Conservation (phyloP, 2,329 filamentous ascomycete species). For the Aphanocladium album region DNA sequence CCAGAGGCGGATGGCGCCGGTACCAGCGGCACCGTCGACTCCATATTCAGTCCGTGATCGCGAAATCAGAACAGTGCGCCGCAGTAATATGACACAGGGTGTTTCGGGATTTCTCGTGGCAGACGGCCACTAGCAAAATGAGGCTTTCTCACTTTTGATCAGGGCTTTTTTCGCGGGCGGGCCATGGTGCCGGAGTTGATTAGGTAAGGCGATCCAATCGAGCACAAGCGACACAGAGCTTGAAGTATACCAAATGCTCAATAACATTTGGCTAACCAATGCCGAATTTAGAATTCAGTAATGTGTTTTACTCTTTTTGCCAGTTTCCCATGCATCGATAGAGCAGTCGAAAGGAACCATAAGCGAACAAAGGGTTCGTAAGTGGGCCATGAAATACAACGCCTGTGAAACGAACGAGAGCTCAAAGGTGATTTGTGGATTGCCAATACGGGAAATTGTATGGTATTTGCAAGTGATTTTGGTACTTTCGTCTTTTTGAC, state of each 20-base stretch:
- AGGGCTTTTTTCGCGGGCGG: constrained; percentile 1
- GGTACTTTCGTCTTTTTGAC: no score
- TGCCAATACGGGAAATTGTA: no score
- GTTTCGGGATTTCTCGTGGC: background rate
- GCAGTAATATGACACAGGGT: background rate
- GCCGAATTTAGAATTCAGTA: background rate
- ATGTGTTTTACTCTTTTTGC: no score
- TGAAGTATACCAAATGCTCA: background rate
- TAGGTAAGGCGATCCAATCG: background rate
- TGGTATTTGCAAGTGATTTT: no score
- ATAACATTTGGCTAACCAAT: no score
- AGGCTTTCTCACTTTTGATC: background rate
- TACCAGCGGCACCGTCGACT: background rate
- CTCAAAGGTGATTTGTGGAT: no score
- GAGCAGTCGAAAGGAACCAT: no score
- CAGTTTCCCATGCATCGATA: no score
- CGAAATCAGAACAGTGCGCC: background rate
- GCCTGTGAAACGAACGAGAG: no score
- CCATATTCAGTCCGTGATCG: background rate
- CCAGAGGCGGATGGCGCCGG: constrained; percentile 8
- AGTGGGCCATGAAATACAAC: no score
- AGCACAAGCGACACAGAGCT: background rate
- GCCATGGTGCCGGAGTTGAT: background rate
- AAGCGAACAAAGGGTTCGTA: no score
- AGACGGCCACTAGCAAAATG: background rate